Percentiles rank a stretch among this genome's conserved stretches.
These are phyloP conservation scores for Sporothrix globosa DNA, from an alignment of 2,329 filamentous ascomycete species.

Conservation along the genomic window DNA sequence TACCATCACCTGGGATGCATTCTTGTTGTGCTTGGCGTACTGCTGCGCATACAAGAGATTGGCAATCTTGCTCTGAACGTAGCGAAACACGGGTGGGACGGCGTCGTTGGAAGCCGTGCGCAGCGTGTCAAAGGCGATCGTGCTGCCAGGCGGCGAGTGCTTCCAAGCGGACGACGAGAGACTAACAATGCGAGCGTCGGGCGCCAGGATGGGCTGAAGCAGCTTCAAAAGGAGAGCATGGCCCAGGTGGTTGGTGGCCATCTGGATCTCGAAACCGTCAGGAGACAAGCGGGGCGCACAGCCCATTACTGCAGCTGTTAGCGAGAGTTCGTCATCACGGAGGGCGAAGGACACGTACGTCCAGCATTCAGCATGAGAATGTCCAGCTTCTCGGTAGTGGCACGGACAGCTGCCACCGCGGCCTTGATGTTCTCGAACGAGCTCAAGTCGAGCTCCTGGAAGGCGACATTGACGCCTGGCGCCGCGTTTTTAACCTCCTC, in stretches of 20 bases:
- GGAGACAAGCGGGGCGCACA: constrained; percentile 43
- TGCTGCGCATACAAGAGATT: constrained; percentile 42
- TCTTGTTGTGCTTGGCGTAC: constrained; percentile 39
- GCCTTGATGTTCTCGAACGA: constrained; percentile 50
- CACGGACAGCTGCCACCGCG: constrained; percentile 46
- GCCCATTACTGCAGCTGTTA: constrained; percentile 43
- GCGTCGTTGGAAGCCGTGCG: constrained; percentile 16
- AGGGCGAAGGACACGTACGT: neutral
- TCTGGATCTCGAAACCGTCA: constrained; percentile 53
- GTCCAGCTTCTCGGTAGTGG: constrained; percentile 45
- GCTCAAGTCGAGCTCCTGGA: constrained; percentile 51
- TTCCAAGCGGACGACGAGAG: constrained; percentile 35
- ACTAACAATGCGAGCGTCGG: constrained; percentile 40
- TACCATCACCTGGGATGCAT: constrained; percentile 39
- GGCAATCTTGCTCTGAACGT: constrained; percentile 45
- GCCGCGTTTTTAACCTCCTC: constrained; percentile 43
- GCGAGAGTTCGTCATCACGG: no score
- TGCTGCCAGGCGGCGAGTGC: constrained; percentile 27
- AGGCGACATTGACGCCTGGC: constrained; percentile 36
- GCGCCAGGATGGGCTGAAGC: constrained; percentile 39
- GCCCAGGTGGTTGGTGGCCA: constrained; percentile 54
- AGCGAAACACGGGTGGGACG: constrained; percentile 37
- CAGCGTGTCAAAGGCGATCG: constrained; percentile 20
- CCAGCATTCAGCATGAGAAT: constrained; percentile 54
- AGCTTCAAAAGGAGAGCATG: constrained; percentile 50